Base-by-base conservation (phyloP, 768 basidiomycete genomes). In the Rhodotorula diobovata region DNA sequence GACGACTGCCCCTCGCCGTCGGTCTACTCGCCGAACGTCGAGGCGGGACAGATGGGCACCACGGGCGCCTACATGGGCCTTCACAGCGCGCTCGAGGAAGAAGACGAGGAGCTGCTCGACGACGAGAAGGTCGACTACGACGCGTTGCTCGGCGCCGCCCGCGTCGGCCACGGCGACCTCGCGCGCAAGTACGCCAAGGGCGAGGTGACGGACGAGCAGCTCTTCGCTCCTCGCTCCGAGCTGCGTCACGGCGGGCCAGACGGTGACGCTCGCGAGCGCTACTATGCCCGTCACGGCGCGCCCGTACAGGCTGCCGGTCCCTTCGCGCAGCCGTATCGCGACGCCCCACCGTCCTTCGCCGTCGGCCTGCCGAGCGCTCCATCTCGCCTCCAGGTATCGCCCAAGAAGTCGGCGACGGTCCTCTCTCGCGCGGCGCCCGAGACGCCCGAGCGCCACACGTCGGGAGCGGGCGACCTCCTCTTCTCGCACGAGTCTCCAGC, bases 291-390 rank as follows among this genome's bases (percentile, higher is more conserved):
- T 1, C 37, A 41, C 23, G 45, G 35, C 11, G 6, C 23, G 2
- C 25, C 25, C 16, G 15, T 37, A 35, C 35, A 14, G 45, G 1
- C 37, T 7, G 41, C 41, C 39, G 30, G 30, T 50, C n/a, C 68
- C 6, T 50, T 51, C 35, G 43, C 41, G 12, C n/a, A 41, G 34
- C 50, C 57, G 28, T 39, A 21, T 21, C 39, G 30, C 63, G 30
- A 45, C 54, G 12, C 25, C 16, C 23, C 46, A 0, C 60, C 64
- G 6, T 9, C 66, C 1, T 71, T 71, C 53, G 37, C 55, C 6
- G 64, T 73, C 64, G 51, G 30, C 55, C 69, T 74, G 15, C 73
- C 73, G 30, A 12, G 66, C n/a, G 66, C 69, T 16, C 73, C 69
- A n/a, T 55, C 58, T 7, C 73, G 56, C 10, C 54, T 70, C 7